Evolutionary conservation across 805 yeast genomes (phyloP).

Genomic region (Barnettozyma wickerhamii): DNA sequence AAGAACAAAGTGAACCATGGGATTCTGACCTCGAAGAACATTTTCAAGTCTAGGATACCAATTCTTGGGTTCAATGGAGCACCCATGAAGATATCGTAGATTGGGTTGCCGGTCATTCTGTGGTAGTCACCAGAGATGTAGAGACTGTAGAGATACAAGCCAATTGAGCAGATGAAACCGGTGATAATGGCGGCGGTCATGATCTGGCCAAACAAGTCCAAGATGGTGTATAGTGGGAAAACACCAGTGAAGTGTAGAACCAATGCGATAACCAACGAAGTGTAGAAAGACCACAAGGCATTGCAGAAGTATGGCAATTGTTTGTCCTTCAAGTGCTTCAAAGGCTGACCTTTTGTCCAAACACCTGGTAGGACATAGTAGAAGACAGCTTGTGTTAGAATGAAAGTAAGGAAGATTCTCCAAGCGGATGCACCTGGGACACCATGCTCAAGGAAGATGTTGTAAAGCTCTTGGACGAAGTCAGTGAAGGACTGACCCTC

Average conservation of each 20-base stretch:
- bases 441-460: conserved; percentile 46
- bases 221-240: conserved; percentile 67
- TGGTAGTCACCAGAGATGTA: conserved; percentile 70
- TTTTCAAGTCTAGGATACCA: conserved; percentile 88
- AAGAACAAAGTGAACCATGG: conserved; percentile 94
- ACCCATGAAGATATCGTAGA: conserved; percentile 95
- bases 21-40: conserved; percentile 95
- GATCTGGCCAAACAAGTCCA: conserved; percentile 84
- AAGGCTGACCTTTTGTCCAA: conserved; percentile 93
- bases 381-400: conserved; percentile 63
- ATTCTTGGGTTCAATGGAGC: conserved; percentile 95
- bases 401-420: conserved; percentile 66
- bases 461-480: conserved; percentile 43
- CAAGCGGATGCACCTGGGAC: conserved; percentile 60
- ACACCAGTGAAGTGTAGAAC: conserved; percentile 68
- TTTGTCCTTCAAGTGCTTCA: conserved; percentile 70
- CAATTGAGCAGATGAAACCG: conserved; percentile 68
- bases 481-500: conserved; percentile 42
- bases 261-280: conserved; percentile 53
- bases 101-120: conserved; percentile 84
- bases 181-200: conserved; percentile 87
- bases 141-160: conserved; percentile 65
- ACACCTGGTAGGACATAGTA: conserved; percentile 88
- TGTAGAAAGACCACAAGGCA: conserved; percentile 82
- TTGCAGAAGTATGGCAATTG: conserved; percentile 92